Percentiles rank a stretch among this genome's conserved stretches.
Evolutionary conservation across 2,329 filamentous ascomycete genomes (phyloP).

Genomic region (Akanthomyces dipterigenus): DNA sequence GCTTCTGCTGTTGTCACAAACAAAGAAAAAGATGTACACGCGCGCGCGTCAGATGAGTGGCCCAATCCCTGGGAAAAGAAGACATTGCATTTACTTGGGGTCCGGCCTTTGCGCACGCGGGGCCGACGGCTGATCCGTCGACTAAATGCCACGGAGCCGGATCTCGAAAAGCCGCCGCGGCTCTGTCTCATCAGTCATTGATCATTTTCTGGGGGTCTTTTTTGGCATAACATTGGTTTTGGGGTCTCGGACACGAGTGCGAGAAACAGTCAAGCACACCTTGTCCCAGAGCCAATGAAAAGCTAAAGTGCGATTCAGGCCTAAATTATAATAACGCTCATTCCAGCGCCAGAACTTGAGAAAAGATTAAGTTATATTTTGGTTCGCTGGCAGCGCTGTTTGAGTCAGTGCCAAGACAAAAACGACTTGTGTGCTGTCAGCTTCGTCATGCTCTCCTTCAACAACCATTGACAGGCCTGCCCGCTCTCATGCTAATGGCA

Average conservation of each 20-base stretch:
- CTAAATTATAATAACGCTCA: neutral
- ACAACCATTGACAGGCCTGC: neutral
- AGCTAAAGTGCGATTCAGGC: too few species aligned
- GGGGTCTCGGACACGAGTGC: neutral
- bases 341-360: neutral
- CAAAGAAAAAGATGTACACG: neutral
- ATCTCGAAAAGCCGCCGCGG: neutral
- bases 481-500: neutral
- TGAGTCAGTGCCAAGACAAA: conserved; percentile 3
- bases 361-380: neutral
- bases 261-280: neutral
- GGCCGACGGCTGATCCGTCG: neutral
- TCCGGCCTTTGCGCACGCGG: neutral
- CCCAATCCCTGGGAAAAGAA: neutral
- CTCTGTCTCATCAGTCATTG: neutral
- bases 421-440: neutral
- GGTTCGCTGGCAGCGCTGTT: neutral
- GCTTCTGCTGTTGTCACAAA: too few species aligned
- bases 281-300: too few species aligned
- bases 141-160: neutral
- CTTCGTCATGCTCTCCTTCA: neutral
- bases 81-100: neutral
- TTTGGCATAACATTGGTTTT: neutral
- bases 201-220: neutral
- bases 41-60: neutral